phyloP scores from a whole-genome alignment of 2,329 filamentous ascomycete species.

The Paraconiothyrium sp. region DNA sequence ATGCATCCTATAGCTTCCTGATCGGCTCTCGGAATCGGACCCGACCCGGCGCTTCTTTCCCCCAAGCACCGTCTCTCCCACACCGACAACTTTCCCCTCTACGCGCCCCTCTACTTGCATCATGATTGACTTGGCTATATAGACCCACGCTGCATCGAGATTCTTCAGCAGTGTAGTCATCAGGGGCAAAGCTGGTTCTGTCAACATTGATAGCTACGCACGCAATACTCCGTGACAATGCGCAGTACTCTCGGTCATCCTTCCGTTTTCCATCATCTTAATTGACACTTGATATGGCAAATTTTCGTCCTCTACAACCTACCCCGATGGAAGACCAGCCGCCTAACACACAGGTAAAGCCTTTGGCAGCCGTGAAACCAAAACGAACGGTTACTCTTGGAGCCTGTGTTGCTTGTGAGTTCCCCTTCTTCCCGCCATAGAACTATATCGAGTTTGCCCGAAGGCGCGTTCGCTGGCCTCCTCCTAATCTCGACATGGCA shows the following conservation, averaged over 20 bases:
- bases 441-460: not conserved
- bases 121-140: not conserved
- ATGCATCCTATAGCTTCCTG: conserved; percentile 1
- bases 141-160: not conserved
- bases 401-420: conserved; percentile 43
- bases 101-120: not conserved
- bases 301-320: conserved; percentile 43
- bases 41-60: not conserved
- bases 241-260: not conserved
- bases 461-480: not conserved
- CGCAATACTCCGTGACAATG: conserved; percentile 4
- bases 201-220: not conserved
- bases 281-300: conserved; percentile 34
- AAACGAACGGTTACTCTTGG: conserved; percentile 48
- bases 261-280: not conserved
- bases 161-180: not conserved
- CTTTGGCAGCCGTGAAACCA: conserved; percentile 38
- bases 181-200: not conserved
- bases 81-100: not conserved
- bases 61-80: not conserved
- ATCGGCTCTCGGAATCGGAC: not conserved
- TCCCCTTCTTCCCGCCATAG: too few relatives aligned
- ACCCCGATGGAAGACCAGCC: conserved; percentile 40
- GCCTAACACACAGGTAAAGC: conserved; percentile 32
- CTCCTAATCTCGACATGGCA: not conserved